Evolutionary conservation across 441 rosid genomes (phyloP), one percentile per base, ranked within the genome.

Genomic region (Dalechampia spathulata): DNA sequence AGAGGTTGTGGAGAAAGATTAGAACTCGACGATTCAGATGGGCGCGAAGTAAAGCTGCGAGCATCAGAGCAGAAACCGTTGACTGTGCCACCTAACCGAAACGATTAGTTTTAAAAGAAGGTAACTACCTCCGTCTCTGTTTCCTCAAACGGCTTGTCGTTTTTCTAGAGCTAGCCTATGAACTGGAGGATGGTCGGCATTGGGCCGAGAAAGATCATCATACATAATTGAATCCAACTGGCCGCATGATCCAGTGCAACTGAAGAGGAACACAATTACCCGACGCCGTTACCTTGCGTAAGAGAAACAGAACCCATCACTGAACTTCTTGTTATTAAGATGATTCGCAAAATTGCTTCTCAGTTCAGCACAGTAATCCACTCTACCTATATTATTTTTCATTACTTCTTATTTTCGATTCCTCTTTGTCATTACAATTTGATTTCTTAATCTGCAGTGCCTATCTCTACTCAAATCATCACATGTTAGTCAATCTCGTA

Each of bases 261-360:
- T n/a, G n/a, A n/a, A n/a, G n/a, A n/a, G n/a, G n/a, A n/a, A n/a
- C n/a, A n/a, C n/a, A n/a, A n/a, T n/a, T n/a, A n/a, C n/a, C n/a
- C n/a, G n/a, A n/a, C n/a, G n/a, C n/a, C n/a, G n/a, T n/a, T n/a
- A n/a, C n/a, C n/a, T n/a, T n/a, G n/a, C n/a, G n/a, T n/a, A n/a
- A n/a, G n/a, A n/a, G n/a, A n/a, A n/a, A n/a, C n/a, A n/a, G n/a
- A n/a, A n/a, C n/a, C n/a, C n/a, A n/a, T n/a, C n/a, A n/a, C n/a
- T n/a, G n/a, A n/a, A n/a, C n/a, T n/a, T n/a, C n/a, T n/a, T n/a
- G n/a, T n/a, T n/a, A n/a, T 30, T 8, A 13, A 26, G 7, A 62
- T 21, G 61, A 75, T 80, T 76, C 81, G 72, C 30, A 60, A 69
- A 21, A 45, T 73, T 49, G 74, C 76, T 28, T 62, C 76, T 44